Evolutionary conservation across 2,329 filamentous ascomycete species (phyloP).

Genomic region (Alternaria tenuissima): DNA sequence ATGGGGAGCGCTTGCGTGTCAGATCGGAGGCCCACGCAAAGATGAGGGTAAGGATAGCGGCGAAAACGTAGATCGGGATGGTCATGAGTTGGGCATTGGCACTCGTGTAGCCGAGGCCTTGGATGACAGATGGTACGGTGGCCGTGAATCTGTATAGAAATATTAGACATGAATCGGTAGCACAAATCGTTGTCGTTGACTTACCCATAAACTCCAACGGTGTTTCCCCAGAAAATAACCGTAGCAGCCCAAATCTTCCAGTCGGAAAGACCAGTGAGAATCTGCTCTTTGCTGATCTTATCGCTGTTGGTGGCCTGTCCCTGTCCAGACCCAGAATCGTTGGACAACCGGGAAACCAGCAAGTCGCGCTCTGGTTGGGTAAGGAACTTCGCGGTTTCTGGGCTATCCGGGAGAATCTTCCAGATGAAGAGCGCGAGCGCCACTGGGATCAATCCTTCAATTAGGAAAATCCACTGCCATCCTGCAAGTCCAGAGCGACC

Average conservation of each 20-base stretch:
- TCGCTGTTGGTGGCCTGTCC: conserved; percentile 60
- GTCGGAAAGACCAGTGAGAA: conserved; percentile 58
- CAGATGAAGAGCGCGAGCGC: conserved; percentile 57
- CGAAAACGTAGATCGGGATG: conserved; percentile 55
- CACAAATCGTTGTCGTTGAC: background rate
- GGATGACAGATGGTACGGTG: conserved; percentile 55
- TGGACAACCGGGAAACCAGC: conserved; percentile 40
- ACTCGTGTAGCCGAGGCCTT: conserved; percentile 53
- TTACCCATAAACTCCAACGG: conserved; percentile 48
- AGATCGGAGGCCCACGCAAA: conserved; percentile 61
- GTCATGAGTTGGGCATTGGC: conserved; percentile 53
- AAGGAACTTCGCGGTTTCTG: conserved; percentile 51
- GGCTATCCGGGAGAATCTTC: conserved; percentile 63
- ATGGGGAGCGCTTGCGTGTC: conserved; percentile 61
- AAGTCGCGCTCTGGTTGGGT: conserved; percentile 46
- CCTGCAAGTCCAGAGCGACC: conserved; percentile 36
- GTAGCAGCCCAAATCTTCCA: conserved; percentile 49
- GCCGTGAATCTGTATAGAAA: conserved; percentile 25
- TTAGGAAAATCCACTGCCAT: conserved; percentile 48
- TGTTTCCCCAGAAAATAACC: conserved; percentile 52
- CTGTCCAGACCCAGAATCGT: conserved; percentile 56
- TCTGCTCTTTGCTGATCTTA: conserved; percentile 56
- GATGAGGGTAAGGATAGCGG: conserved; percentile 50
- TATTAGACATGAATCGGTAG: conserved; percentile 31
- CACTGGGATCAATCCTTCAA: conserved; percentile 44